Evolutionary conservation across 2,329 filamentous ascomycete species (phyloP).

Genomic region (Clonostachys rhizophaga): DNA sequence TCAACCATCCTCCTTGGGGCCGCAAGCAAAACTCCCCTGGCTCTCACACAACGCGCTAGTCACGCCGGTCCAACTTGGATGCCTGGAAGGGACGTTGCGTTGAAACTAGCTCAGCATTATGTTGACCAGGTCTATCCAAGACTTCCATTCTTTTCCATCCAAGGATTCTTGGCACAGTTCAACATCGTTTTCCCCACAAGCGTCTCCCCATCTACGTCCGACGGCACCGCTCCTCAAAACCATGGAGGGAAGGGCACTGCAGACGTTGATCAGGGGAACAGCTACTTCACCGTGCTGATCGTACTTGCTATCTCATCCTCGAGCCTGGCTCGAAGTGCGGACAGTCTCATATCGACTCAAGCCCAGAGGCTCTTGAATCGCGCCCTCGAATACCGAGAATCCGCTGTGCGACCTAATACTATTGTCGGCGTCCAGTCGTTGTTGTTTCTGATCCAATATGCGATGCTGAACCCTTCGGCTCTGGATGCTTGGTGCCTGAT

Average conservation of each 20-base stretch:
- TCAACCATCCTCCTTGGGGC: constrained; percentile 12
- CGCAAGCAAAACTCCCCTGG: constrained; percentile 1
- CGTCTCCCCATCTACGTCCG: neutral
- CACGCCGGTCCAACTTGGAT: neutral
- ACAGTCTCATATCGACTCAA: constrained; percentile 12
- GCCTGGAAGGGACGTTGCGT: constrained; percentile 8
- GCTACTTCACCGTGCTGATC: constrained; percentile 12
- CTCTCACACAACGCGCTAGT: too few relatives aligned
- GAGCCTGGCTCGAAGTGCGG: constrained; percentile 13
- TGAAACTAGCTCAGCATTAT: constrained; percentile 13
- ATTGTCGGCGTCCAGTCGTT: constrained; percentile 14
- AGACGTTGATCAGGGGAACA: constrained; percentile 7
- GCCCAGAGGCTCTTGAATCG: constrained; percentile 12
- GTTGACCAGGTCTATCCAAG: constrained; percentile 13
- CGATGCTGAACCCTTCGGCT: constrained; percentile 13
- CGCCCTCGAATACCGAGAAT: constrained; percentile 12
- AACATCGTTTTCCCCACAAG: constrained; percentile 8
- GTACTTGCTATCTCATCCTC: constrained; percentile 14
- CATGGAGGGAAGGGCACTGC: neutral
- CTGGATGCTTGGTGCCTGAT: constrained; percentile 14
- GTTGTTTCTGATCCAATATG: constrained; percentile 14
- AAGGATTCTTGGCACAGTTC: constrained; percentile 16
- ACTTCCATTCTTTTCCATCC: constrained; percentile 14
- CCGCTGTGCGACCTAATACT: constrained; percentile 12
- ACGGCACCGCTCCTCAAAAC: neutral